Percentiles rank a stretch among this genome's conserved stretches.
Conservation (phyloP, 805 yeast genomes). For the Ogataea philodendri region DNA sequence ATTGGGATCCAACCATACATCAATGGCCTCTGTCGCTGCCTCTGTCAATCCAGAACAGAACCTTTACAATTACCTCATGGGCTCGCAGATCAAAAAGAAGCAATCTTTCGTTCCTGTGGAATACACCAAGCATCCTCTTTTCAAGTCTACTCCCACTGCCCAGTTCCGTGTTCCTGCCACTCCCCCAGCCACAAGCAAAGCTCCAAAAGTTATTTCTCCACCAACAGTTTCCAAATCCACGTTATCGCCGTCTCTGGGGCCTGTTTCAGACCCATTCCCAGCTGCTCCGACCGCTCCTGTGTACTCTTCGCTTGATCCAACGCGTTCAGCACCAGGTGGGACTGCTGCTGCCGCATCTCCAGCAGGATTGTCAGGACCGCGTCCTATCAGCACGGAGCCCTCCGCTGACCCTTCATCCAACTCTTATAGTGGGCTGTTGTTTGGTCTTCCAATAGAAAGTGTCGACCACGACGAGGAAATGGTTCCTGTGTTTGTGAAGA, state of each 20-base stretch:
- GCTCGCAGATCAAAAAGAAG: constrained; percentile 36
- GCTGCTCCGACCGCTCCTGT: neutral
- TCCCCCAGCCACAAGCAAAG: neutral
- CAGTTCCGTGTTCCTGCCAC: constrained; percentile 7
- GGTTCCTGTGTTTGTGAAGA: constrained; percentile 87
- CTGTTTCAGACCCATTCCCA: neutral
- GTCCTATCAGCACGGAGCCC: constrained; percentile 4
- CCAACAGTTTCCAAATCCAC: constrained; percentile 1
- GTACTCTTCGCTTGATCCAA: constrained; percentile 24
- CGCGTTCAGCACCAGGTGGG: no score
- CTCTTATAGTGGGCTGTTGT: constrained; percentile 44
- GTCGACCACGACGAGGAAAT: constrained; percentile 83
- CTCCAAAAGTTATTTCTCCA: constrained; percentile 2
- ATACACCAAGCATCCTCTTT: constrained; percentile 68
- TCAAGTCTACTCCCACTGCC: constrained; percentile 23
- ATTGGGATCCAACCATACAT: constrained; percentile 43
- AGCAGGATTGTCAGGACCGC: constrained; percentile 3
- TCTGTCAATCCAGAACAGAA: constrained; percentile 82
- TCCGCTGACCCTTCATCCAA: neutral
- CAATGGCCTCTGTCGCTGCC: constrained; percentile 76
- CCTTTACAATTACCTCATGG: constrained; percentile 60
- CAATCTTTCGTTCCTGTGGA: constrained; percentile 58
- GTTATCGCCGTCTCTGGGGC: constrained; percentile 2
- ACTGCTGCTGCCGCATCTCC: constrained; percentile 17
- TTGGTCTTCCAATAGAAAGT: constrained; percentile 81